Evolutionary conservation across 805 yeast genomes (phyloP).

Genomic region (Starmerella roubikii): DNA sequence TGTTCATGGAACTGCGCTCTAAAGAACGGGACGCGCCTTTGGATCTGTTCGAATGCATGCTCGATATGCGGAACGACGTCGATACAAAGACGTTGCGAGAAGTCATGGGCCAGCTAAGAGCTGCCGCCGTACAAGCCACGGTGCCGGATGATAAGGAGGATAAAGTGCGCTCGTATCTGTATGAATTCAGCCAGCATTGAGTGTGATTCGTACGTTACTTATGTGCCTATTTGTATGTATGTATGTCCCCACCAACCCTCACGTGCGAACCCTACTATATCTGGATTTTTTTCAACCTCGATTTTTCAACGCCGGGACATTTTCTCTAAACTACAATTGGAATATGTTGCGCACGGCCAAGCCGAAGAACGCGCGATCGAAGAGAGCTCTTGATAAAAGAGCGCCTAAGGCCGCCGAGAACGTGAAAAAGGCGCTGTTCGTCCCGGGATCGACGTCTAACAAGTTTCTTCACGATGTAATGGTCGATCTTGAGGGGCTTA

Average conservation of each 20-base stretch:
- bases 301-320: background rate
- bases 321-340: no score
- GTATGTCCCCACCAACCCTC: no score
- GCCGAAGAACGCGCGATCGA: slow-evolving; percentile 91
- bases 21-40: slow-evolving; percentile 68
- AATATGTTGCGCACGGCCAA: slow-evolving; percentile 37
- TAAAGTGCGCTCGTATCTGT: slow-evolving; percentile 15
- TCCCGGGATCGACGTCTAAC: slow-evolving; percentile 76
- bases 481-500: slow-evolving; percentile 77
- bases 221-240: no score
- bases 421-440: slow-evolving; percentile 75
- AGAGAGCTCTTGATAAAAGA: slow-evolving; percentile 79
- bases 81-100: slow-evolving; percentile 25
- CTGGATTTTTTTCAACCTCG: background rate
- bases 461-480: slow-evolving; percentile 74
- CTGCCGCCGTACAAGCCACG: slow-evolving; percentile 18
- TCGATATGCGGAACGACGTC: slow-evolving; percentile 32
- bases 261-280: no score
- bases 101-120: slow-evolving; percentile 24
- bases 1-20: slow-evolving; percentile 48
- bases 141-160: slow-evolving; percentile 13
- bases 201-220: no score
- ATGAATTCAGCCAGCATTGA: slow-evolving; percentile 11
- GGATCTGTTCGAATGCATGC: slow-evolving; percentile 50
- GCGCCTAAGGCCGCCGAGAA: slow-evolving; percentile 85